Percentiles rank a stretch among this genome's conserved stretches.
These are phyloP conservation scores for Nannochloropsis gaditana DNA, from an alignment of 108 stramenopile species.

Conservation along the genomic window DNA sequence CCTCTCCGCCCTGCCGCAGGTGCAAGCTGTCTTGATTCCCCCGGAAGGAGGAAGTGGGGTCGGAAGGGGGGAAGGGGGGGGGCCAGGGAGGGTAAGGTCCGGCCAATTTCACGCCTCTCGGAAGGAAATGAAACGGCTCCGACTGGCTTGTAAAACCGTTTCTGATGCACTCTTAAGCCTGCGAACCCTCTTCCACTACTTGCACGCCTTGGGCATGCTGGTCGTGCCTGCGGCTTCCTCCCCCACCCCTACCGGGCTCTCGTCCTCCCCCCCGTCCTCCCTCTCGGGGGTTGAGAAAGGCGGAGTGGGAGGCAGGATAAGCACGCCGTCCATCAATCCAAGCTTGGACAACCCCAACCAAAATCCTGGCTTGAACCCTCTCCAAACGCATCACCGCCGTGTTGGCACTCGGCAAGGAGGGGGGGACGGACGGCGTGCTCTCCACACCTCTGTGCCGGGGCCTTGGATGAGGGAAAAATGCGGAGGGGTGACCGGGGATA, in stretches of 20 bases:
- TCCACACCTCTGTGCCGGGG: no score
- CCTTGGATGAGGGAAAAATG: no score
- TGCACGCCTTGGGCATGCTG: background rate
- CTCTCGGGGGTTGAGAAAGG: background rate
- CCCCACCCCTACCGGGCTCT: background rate
- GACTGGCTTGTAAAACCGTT: background rate
- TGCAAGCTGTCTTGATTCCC: background rate
- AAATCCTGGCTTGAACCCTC: no score
- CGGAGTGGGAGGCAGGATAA: background rate
- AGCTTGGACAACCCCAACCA: no score
- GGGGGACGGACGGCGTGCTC: no score
- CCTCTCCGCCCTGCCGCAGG: background rate
- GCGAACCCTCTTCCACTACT: background rate
- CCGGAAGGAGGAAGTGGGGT: background rate
- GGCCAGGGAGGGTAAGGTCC: background rate
- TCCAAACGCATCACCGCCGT: no score
- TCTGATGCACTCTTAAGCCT: background rate
- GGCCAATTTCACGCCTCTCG: background rate
- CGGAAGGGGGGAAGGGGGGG: conserved; percentile 2
- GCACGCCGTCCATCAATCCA: no score
- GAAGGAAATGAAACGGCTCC: background rate
- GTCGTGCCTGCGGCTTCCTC: background rate
- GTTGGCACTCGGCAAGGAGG: no score
- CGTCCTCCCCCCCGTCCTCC: no score
- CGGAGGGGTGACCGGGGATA: no score